These are phyloP conservation scores for Candida anglica DNA, from an alignment of 805 yeast genomes.

Conservation along the genomic window DNA sequence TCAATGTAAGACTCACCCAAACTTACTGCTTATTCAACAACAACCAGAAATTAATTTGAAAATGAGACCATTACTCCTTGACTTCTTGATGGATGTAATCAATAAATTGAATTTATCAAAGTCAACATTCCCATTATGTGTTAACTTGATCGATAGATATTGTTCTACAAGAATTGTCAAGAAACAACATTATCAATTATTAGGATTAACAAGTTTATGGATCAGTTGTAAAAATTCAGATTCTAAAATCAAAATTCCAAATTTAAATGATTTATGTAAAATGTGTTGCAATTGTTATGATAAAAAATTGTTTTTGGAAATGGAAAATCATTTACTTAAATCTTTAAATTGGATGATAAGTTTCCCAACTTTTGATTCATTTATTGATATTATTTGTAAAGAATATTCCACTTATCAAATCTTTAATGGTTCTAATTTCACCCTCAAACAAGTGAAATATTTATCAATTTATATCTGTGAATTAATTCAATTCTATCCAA, in stretches of 20 bases:
- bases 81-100: slow-evolving; percentile 42
- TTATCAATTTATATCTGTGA: slow-evolving; percentile 65
- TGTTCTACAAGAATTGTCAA: slow-evolving; percentile 42
- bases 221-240: slow-evolving; percentile 46
- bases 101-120: slow-evolving; percentile 36
- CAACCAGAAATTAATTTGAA: slow-evolving; percentile 43
- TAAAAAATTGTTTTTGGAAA: slow-evolving; percentile 53
- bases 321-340: slow-evolving; percentile 66
- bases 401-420: not conserved
- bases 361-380: slow-evolving; percentile 59
- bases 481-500: slow-evolving; percentile 58
- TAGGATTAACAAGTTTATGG: slow-evolving; percentile 43
- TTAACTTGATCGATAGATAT: slow-evolving; percentile 40
- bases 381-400: slow-evolving; percentile 48
- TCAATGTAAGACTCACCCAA: slow-evolving; percentile 26
- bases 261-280: slow-evolving; percentile 47
- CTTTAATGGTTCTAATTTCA: slow-evolving; percentile 2
- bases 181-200: slow-evolving; percentile 42
- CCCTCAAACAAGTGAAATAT: slow-evolving; percentile 44
- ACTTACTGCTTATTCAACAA: slow-evolving; percentile 36
- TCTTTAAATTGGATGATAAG: slow-evolving; percentile 63
- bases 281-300: slow-evolving; percentile 58
- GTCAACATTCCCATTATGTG: slow-evolving; percentile 42
- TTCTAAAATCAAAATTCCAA: slow-evolving; percentile 55
- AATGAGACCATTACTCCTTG: slow-evolving; percentile 41